Evolutionary conservation across 352 stramenopile species (phyloP).

Genomic region (Albugo laibachii): DNA sequence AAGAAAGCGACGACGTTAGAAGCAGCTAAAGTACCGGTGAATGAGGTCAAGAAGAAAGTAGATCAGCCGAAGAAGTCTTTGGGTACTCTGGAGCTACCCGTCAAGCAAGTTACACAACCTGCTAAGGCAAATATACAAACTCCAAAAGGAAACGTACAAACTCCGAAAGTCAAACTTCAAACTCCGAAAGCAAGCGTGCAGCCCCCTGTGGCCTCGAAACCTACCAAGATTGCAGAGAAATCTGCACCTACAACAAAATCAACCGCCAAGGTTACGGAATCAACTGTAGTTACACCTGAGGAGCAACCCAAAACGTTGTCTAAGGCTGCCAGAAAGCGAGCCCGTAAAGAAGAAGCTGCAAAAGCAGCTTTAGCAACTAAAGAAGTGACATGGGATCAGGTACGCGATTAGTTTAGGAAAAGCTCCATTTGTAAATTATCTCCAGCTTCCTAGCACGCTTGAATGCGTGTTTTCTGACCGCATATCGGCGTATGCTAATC

Average conservation of each 20-base stretch:
- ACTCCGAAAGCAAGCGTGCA: slow-evolving; percentile 4
- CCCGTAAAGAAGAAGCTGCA: slow-evolving; percentile 14
- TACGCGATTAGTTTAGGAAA: slow-evolving; percentile 7
- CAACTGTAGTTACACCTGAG: neutral
- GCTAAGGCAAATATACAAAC: neutral
- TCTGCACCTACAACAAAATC: neutral
- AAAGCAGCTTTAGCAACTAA: slow-evolving; percentile 7
- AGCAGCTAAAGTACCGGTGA: too few species aligned
- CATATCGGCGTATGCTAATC: slow-evolving; percentile 10
- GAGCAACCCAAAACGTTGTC: neutral
- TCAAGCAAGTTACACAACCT: neutral
- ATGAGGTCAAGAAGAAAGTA: too few species aligned
- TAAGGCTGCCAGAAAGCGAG: slow-evolving; percentile 54
- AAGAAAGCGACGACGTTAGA: neutral
- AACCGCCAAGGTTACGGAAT: neutral
- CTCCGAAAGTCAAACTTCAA: slow-evolving; percentile 2
- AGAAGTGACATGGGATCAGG: slow-evolving; percentile 31
- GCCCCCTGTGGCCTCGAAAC: neutral
- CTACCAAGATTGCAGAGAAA: neutral
- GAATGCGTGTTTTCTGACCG: slow-evolving; percentile 6
- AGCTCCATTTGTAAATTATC: slow-evolving; percentile 11
- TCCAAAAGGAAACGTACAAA: neutral
- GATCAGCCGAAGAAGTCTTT: too few species aligned
- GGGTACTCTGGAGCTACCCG: too few species aligned
- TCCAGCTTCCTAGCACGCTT: neutral